Evolutionary conservation across 2,329 filamentous ascomycete genomes (phyloP).

Genomic region (Diaporthe australafricana): DNA sequence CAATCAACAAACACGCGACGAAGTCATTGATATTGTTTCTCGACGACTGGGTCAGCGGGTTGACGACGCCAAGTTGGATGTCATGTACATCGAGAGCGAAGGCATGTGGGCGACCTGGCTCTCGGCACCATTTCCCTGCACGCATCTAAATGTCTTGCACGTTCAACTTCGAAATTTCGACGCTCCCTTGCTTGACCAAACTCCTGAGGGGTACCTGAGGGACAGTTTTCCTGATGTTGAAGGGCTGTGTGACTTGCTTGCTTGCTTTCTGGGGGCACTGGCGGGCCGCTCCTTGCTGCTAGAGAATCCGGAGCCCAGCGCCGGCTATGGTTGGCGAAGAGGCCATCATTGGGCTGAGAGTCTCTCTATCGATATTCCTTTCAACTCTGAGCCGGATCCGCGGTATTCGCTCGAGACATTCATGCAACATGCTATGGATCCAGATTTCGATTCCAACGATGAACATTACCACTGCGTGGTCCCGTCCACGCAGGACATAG

Average conservation of each 20-base stretch:
- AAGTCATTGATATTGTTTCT: neutral
- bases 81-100: rapidly evolving
- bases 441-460: rapidly evolving
- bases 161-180: neutral
- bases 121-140: neutral
- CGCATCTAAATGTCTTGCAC: neutral
- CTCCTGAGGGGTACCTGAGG: no score
- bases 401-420: neutral
- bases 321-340: neutral
- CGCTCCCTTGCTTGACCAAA: no score
- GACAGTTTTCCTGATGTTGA: no score
- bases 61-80: neutral
- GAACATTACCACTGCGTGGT: neutral
- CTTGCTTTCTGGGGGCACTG: rapidly evolving
- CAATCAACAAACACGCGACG: neutral
- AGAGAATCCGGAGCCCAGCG: no score
- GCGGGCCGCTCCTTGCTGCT: neutral
- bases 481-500: neutral
- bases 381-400: neutral
- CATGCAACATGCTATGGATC: neutral
- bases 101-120: neutral
- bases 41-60: neutral
- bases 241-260: neutral
- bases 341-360: neutral
- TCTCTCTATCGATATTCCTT: neutral